Evolutionary conservation across 2,329 filamentous ascomycete genomes (phyloP), one percentile per base, ranked within the genome.

Genomic region (Orbilia javanica): DNA sequence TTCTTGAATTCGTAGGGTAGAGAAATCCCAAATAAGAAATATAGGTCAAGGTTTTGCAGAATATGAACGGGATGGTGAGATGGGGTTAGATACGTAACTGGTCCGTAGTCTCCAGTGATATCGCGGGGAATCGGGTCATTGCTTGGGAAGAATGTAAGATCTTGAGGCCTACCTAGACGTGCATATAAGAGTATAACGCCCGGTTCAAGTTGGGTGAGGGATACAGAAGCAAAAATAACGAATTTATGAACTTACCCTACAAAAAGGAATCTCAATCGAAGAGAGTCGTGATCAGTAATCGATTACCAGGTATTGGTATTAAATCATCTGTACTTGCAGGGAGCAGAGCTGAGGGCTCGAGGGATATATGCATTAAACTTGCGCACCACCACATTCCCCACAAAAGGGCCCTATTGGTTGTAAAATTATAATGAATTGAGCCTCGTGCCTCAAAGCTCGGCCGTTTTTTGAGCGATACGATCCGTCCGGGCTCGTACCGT

Each of bases 11-110:
- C 11, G 34, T n/a, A 42, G 20, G 18, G 8, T 13, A 42, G 10
- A 25, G 34, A 42, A 39, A n/a, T 31, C 55, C n/a, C 3, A 42
- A 60, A 60, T 22, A 60, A 60, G 55, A 60, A 60, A 60, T 42
- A 42, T 42, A 18, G 11, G 20, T 36, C n/a, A 8, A 36, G 2
- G 18, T 15, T 4, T 42, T n/a, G 20, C 31, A 60, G 22, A 42
- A 60, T 20, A 39, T 22, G 7, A 57, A 60, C 55, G 20, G 55
- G 31, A 22, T 42, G 3, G 20, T 11, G 34, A 27, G 55, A 34
- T 27, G 55, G 55, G 55, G 55, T 42, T 10, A n/a, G 11, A 25
- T n/a, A 27, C 20, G 55, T 29, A 39, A 42, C 55, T 25, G 2
- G 3, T 4, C 31, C 18, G 7, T 22, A 4, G 15, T 31, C 39